Percentiles rank a stretch among this genome's conserved stretches.
Evolutionary conservation across 257 asterid species (phyloP).

Genomic region (Scutellaria galericulata): DNA sequence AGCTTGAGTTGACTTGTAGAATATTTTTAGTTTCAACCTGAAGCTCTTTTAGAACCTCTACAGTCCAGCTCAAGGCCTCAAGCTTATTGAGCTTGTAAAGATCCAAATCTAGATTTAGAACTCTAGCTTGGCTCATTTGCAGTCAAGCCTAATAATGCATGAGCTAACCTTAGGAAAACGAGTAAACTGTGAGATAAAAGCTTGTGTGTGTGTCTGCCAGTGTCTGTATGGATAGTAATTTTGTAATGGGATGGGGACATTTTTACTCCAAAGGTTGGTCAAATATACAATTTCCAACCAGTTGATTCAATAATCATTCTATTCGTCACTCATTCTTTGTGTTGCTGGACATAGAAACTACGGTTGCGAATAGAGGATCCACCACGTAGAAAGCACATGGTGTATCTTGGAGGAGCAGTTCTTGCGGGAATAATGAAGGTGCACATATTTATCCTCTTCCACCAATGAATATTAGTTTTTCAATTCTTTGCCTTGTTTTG

Average conservation of each 20-base stretch:
- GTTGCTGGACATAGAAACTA: conserved; percentile 62
- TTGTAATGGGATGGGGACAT: too few relatives aligned
- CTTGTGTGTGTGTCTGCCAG: neutral
- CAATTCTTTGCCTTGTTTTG: neutral
- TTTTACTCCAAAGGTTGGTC: too few relatives aligned
- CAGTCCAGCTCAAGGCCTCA: too few relatives aligned
- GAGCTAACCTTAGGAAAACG: neutral
- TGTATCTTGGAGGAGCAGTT: conserved; percentile 96
- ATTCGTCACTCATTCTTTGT: conserved; percentile 28
- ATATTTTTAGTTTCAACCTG: too few relatives aligned
- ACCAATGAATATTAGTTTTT: neutral
- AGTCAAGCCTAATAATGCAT: too few relatives aligned
- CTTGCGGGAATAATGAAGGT: conserved; percentile 99
- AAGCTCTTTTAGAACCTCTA: too few relatives aligned
- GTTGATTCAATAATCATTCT: conserved; percentile 5
- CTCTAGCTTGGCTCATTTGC: too few relatives aligned
- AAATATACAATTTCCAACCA: neutral
- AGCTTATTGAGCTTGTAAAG: too few relatives aligned
- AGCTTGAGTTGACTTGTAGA: neutral
- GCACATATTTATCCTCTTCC: conserved; percentile 31
- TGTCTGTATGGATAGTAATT: neutral
- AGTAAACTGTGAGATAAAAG: neutral
- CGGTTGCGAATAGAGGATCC: conserved; percentile 96
- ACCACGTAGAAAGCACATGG: conserved; percentile 98
- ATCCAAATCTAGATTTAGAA: too few relatives aligned